Conservation (phyloP, 169 alveolate species). For the Eimeria sp. region DNA sequence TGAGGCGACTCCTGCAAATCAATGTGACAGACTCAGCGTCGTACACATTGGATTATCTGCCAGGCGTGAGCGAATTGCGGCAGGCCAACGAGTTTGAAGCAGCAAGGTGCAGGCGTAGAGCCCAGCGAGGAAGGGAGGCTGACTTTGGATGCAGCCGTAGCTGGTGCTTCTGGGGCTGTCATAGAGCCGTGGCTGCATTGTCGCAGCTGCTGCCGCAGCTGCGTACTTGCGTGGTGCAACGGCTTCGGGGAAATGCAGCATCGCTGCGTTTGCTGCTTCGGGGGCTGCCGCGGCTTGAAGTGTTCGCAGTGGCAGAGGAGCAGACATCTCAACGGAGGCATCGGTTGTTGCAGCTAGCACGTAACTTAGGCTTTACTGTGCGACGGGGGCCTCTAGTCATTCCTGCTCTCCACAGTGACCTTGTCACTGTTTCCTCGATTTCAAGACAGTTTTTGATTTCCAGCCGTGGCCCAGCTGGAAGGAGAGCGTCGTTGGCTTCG, state of each 20-base stretch:
- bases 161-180: constrained; percentile 73
- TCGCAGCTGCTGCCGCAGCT: constrained; percentile 77
- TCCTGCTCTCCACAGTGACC: constrained; percentile 70
- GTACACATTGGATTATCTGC: background rate
- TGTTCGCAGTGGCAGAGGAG: constrained; percentile 61
- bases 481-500: constrained; percentile 45
- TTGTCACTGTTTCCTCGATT: constrained; percentile 33
- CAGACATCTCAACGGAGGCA: constrained; percentile 59
- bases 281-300: constrained; percentile 69
- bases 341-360: constrained; percentile 48
- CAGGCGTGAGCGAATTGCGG: constrained; percentile 1
- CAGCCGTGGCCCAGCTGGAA: constrained; percentile 57
- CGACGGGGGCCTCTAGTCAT: constrained; percentile 72
- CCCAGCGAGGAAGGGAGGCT: constrained; percentile 55
- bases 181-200: constrained; percentile 78
- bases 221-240: constrained; percentile 78
- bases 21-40: constrained; percentile 15
- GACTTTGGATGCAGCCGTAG: constrained; percentile 72
- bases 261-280: constrained; percentile 72
- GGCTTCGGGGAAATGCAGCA: constrained; percentile 62
- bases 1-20: constrained; percentile 56
- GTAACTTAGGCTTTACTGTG: constrained; percentile 57
- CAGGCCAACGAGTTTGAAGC: constrained; percentile 41
- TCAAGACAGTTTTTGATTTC: constrained; percentile 56
- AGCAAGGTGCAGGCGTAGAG: constrained; percentile 51